Percentiles rank a stretch among this genome's conserved stretches.
Conservation (phyloP, 2,329 filamentous ascomycete species). For the Aspergillus sp. region DNA sequence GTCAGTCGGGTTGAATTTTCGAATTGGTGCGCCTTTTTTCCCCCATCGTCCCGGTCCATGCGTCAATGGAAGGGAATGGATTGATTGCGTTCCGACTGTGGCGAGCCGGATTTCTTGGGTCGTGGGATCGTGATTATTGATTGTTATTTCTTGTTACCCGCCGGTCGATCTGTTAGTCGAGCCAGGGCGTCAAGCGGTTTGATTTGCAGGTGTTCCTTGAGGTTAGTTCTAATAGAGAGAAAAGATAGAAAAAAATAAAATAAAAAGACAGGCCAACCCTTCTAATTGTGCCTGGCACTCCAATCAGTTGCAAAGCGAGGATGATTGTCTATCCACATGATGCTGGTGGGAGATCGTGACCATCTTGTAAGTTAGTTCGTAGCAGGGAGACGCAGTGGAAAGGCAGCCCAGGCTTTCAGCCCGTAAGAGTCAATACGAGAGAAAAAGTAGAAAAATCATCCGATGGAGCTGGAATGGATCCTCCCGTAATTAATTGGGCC, state of each 20-base stretch:
- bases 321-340: background rate
- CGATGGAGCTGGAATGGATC: background rate
- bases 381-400: background rate
- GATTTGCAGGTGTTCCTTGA: too few species aligned
- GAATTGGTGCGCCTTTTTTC: background rate
- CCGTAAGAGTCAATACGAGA: background rate
- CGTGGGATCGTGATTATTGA: constrained; percentile 4
- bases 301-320: background rate
- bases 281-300: background rate
- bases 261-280: too few species aligned
- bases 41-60: background rate
- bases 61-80: background rate
- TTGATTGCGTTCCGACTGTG: constrained; percentile 15
- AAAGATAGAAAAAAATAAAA: too few species aligned
- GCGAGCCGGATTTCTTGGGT: constrained; percentile 20
- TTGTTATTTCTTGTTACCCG: constrained; percentile 1
- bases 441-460: background rate
- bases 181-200: too few species aligned
- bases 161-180: too few species aligned
- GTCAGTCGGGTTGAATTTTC: background rate
- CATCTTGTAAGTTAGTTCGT: background rate
- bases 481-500: background rate
- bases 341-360: background rate
- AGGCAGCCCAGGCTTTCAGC: background rate
- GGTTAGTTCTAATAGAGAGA: too few species aligned